Conservation (phyloP, 2,329 filamentous ascomycete genomes). For the Talaromyces sp. region DNA sequence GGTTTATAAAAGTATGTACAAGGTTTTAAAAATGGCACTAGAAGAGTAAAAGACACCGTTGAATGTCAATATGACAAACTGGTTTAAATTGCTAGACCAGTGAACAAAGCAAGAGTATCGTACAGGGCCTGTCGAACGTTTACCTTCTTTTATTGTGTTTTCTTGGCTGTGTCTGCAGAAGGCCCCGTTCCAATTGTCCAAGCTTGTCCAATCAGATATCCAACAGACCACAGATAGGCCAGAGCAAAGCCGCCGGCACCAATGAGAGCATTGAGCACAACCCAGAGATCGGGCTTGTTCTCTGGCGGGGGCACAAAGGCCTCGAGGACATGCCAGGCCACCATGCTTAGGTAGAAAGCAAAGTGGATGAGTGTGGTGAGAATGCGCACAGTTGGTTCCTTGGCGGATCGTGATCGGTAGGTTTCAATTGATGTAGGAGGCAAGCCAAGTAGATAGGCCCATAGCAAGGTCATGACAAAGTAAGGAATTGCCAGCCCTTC, state of each 20-base stretch:
- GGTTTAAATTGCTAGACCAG: background rate
- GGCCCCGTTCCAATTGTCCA: constrained; percentile 21
- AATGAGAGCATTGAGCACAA: constrained; percentile 82
- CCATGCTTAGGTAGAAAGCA: constrained; percentile 72
- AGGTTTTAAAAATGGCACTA: too few species aligned
- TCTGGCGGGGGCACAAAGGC: constrained; percentile 62
- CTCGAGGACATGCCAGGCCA: constrained; percentile 75
- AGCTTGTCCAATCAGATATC: constrained; percentile 48
- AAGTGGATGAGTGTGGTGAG: constrained; percentile 69
- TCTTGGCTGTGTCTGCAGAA: constrained; percentile 23
- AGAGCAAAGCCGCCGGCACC: constrained; percentile 80
- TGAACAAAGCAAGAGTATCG: background rate
- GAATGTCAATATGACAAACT: background rate
- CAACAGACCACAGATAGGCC: constrained; percentile 89
- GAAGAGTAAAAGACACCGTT: background rate
- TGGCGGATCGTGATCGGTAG: constrained; percentile 53
- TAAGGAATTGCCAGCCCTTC: constrained; percentile 85
- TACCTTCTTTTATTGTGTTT: constrained; percentile 27
- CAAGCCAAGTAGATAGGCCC: constrained; percentile 85
- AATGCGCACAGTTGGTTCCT: constrained; percentile 39
- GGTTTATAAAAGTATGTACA: too few species aligned
- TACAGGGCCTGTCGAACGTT: background rate
- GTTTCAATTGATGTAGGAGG: constrained; percentile 70
- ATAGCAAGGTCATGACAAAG: constrained; percentile 74
- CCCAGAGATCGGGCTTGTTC: constrained; percentile 88